A percentile compares a stretch with the other conserved stretches of the same genome.
Conservation (phyloP, 1,284 basidiomycete genomes). For the Spongispora temasekensis region DNA sequence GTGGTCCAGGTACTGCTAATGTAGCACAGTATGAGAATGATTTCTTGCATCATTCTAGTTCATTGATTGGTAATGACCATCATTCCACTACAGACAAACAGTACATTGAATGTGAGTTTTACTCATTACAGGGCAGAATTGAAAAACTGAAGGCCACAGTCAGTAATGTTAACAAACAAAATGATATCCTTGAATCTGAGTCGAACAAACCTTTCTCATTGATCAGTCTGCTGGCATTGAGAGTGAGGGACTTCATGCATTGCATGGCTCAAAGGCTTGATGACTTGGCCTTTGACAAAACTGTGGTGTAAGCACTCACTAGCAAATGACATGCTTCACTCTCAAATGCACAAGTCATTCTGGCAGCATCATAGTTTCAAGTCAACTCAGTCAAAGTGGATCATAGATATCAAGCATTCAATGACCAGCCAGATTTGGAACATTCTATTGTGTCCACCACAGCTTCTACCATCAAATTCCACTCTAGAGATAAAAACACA, state of each 20-base stretch:
- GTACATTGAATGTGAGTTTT: background rate
- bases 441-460: background rate
- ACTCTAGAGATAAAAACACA: background rate
- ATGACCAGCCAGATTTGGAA: background rate
- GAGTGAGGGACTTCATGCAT: background rate
- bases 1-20: background rate
- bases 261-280: background rate
- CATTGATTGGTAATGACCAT: background rate
- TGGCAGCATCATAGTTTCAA: background rate
- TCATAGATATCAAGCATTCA: background rate
- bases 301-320: too few species aligned
- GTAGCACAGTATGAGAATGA: background rate
- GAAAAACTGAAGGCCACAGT: background rate
- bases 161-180: background rate
- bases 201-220: background rate
- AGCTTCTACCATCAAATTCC: background rate
- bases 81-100: background rate
- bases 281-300: too few species aligned
- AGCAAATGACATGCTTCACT: too few species aligned
- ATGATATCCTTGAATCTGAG: background rate
- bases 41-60: background rate
- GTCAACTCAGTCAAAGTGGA: too few species aligned
- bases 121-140: background rate
- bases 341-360: background rate
- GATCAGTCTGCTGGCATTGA: background rate